Conservation (phyloP, 139 green algal species). For the Asterochloris sp. region DNA sequence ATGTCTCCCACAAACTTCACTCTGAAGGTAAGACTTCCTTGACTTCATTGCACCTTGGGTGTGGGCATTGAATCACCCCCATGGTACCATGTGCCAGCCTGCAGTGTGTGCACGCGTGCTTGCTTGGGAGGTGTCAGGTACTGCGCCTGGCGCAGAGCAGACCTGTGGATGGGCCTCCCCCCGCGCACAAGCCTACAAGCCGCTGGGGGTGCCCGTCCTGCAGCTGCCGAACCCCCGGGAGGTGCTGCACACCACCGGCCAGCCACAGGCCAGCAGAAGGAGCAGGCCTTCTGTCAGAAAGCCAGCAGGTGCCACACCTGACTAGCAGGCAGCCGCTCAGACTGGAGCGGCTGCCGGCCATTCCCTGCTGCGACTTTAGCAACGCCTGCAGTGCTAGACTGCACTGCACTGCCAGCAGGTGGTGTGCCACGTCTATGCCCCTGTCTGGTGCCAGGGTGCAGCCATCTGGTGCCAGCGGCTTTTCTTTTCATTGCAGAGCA, state of each 20-base stretch:
- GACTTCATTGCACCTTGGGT: not conserved
- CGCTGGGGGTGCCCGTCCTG: constrained; percentile 7
- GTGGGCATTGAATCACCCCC: not conserved
- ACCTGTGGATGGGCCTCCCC: constrained; percentile 7
- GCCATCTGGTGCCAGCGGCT: too few species aligned
- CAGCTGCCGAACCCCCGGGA: not conserved
- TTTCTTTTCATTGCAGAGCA: too few species aligned
- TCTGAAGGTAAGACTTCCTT: not conserved
- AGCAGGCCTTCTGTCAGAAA: not conserved
- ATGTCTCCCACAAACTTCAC: too few species aligned
- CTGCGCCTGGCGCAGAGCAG: not conserved
- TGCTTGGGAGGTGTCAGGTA: too few species aligned
- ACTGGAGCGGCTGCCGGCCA: not conserved
- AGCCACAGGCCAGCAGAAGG: not conserved
- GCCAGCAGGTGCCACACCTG: not conserved
- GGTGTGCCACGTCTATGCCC: too few species aligned
- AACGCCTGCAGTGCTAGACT: not conserved
- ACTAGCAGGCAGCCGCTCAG: too few species aligned
- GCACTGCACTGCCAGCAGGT: too few species aligned
- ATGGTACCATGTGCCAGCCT: not conserved
- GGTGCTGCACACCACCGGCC: not conserved
- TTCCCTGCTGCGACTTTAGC: not conserved
- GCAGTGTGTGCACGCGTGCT: not conserved
- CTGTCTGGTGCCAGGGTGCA: too few species aligned
- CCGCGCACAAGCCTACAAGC: not conserved